A percentile compares a stretch with the other conserved stretches of the same genome.
Evolutionary conservation across 768 basidiomycete genomes (phyloP).

Genomic region (Clavulina sp.): DNA sequence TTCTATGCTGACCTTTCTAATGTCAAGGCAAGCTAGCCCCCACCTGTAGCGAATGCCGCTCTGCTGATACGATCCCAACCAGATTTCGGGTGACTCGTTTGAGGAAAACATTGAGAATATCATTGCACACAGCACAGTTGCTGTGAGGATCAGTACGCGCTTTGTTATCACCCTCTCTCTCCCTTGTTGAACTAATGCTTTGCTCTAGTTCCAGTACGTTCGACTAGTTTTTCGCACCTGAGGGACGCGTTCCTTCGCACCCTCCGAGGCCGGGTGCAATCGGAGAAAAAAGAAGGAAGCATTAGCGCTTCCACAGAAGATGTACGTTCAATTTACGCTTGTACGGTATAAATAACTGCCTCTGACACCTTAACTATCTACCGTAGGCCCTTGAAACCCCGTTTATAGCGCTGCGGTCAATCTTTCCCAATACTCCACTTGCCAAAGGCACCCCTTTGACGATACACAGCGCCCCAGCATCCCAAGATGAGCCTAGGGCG

Average conservation of each 20-base stretch:
- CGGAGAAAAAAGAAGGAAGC: constrained; percentile 31
- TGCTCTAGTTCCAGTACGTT: constrained; percentile 53
- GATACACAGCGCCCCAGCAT: constrained; percentile 22
- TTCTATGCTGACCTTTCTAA: constrained; percentile 77
- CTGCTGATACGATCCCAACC: constrained; percentile 20
- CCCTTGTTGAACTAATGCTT: neutral
- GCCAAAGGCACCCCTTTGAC: constrained; percentile 42
- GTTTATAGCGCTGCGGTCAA: constrained; percentile 51
- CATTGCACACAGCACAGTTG: constrained; percentile 46
- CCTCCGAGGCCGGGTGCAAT: constrained; percentile 39
- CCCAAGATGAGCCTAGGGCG: constrained; percentile 37
- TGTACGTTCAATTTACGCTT: constrained; percentile 23
- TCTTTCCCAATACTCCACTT: constrained; percentile 55
- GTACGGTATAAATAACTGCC: neutral
- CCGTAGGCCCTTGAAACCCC: constrained; percentile 34
- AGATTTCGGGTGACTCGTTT: constrained; percentile 44
- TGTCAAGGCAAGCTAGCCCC: constrained; percentile 17
- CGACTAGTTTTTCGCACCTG: constrained; percentile 60
- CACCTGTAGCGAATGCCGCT: neutral
- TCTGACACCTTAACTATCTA: neutral
- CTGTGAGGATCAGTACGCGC: constrained; percentile 51
- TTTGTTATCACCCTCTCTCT: neutral
- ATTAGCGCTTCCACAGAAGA: constrained; percentile 33
- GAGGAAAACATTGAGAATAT: constrained; percentile 60
- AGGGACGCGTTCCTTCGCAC: constrained; percentile 72